These are phyloP conservation scores for Magnolia officinalis DNA, from an alignment of 164 flowering plant species.

Conservation along the genomic window DNA sequence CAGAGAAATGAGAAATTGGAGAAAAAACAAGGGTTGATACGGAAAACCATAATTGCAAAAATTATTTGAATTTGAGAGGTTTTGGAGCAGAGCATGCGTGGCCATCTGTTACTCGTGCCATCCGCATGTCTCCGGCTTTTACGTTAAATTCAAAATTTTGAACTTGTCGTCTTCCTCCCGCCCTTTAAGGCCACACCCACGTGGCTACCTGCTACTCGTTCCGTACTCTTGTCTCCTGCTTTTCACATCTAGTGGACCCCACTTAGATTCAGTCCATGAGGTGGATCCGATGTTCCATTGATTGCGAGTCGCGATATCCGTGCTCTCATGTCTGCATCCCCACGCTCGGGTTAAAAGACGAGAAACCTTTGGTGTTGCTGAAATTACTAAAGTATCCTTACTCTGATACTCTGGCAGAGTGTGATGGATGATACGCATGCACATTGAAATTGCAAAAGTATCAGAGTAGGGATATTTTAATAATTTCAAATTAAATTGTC, in stretches of 20 bases:
- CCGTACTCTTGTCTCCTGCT: background rate
- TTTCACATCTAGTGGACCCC: background rate
- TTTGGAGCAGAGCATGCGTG: slow-evolving; percentile 9
- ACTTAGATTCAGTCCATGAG: background rate
- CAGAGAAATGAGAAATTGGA: background rate
- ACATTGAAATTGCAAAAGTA: too few species aligned
- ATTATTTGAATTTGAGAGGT: background rate
- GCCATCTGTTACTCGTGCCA: background rate
- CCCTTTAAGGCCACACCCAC: background rate
- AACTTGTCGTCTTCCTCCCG: slow-evolving; percentile 12
- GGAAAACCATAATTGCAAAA: background rate
- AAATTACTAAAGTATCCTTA: too few species aligned
- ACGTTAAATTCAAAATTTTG: slow-evolving; percentile 15
- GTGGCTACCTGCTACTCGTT: background rate
- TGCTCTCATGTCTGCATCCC: slow-evolving; percentile 12
- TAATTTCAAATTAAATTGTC: too few species aligned
- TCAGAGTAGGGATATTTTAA: too few species aligned
- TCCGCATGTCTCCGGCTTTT: background rate
- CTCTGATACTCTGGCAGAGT: too few species aligned
- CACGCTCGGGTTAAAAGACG: slow-evolving; percentile 1
- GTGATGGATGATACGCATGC: too few species aligned
- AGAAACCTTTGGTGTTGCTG: background rate
- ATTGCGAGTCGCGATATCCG: slow-evolving; percentile 2
- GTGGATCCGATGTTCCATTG: slow-evolving; percentile 13
- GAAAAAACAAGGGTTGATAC: background rate